phyloP scores from a whole-genome alignment of 1,284 basidiomycete genomes.

The Sanghuangporus weigelae region DNA sequence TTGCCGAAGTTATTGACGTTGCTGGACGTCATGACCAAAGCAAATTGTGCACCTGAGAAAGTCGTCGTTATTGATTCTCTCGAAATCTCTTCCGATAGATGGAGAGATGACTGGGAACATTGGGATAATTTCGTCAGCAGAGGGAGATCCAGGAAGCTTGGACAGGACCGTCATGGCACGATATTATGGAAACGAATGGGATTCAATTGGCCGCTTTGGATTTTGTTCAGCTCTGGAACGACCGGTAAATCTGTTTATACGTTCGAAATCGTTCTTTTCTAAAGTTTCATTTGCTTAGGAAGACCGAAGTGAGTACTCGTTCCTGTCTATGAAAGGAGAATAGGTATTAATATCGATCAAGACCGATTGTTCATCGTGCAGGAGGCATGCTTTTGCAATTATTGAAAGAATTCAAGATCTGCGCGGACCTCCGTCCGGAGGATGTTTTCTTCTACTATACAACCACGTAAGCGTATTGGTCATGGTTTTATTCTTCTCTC shows the following conservation, averaged over 20 bases:
- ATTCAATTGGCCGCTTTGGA: constrained; percentile 85
- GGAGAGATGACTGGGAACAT: constrained; percentile 38
- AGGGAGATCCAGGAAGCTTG: constrained; percentile 40
- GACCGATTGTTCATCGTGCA: constrained; percentile 79
- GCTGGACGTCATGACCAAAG: constrained; percentile 42
- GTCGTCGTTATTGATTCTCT: constrained; percentile 55
- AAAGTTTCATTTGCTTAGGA: constrained; percentile 18
- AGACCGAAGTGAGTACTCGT: constrained; percentile 29
- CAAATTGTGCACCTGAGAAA: constrained; percentile 32
- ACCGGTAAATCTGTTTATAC: constrained; percentile 46
- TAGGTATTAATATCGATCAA: constrained; percentile 25
- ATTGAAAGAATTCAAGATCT: constrained; percentile 77
- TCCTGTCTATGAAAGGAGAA: constrained; percentile 24
- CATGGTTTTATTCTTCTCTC: not conserved
- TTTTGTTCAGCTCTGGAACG: constrained; percentile 83
- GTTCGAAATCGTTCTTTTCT: not conserved
- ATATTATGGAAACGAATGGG: constrained; percentile 54
- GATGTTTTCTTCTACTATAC: constrained; percentile 89
- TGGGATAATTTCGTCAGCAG: constrained; percentile 55
- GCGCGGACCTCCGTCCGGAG: constrained; percentile 61
- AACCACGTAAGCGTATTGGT: constrained; percentile 57
- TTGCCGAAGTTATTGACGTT: constrained; percentile 60
- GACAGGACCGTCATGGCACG: constrained; percentile 44
- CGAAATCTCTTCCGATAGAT: constrained; percentile 29
- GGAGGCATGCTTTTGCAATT: constrained; percentile 85